Evolutionary conservation across 257 asterid species (phyloP), one percentile per base, ranked within the genome.

Genomic region (Cinchona pubescens): DNA sequence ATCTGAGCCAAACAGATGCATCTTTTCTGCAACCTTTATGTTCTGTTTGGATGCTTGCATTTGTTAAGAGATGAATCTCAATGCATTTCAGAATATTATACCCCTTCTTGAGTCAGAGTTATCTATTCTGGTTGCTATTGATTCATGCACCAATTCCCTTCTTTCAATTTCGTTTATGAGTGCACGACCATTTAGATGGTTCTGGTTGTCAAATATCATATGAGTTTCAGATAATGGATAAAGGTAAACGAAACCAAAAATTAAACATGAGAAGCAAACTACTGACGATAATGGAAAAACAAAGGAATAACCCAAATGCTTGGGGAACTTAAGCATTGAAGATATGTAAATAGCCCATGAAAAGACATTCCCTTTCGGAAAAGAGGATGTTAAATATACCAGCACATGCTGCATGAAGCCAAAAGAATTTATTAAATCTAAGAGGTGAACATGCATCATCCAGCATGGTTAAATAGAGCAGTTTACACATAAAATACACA

Each of bases 1-100:
- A 2, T 13, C 88, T 15, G 97, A 94, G 69, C 98, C 98, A 79
- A 92, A 92, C 67, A 92, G 89, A 68, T 68, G 87, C 95, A 94
- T 90, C 83, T 92, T 92, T 84, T 94, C 97, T 46, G 93, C 91
- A 84, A 89, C 82, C 82, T 90, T 92, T 97, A 94, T 94, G 84
- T 3, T 48, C 55, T 48, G 55, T 14, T 48, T 48, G 3, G 19
- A 46, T 48, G 55, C 55, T 48, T 48, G 55, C 55, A 48, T 18
- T 18, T 48, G 55, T 23, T 48, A 16, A 14, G 0, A 48, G 23
- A 48, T 48, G 23, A 13, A 48, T 48, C 21, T 48, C 19, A 48
- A 48, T 15, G 21, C 55, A 46, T 48, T 15, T 48, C 55, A 48
- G 55, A 18, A 15, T 48, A 18, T 48, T 4, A 48, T 48, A 48